Base-by-base conservation (phyloP, 306 rosid species). In the Trifolium pratense region DNA sequence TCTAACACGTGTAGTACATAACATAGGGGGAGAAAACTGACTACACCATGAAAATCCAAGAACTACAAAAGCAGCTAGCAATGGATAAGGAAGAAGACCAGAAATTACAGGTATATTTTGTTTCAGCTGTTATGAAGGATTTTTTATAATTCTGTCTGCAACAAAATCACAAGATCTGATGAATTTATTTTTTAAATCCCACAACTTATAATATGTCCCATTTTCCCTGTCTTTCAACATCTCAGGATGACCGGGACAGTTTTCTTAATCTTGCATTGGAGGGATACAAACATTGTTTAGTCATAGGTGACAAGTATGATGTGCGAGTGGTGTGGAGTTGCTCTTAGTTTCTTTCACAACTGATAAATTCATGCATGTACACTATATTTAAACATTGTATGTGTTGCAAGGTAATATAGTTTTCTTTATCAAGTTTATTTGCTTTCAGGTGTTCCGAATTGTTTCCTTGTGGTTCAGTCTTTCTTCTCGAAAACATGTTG, bases 81-180 rank as follows among this genome's bases (percentile, higher is more conserved):
- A 86, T 93, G 93, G 97, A 93, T 85, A 78, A 76, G 87, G 98
- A 89, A 84, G 98, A 93, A 87, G 93, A 88, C 59, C 83, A 89
- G 80, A 93, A 93, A 68, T 78, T 93, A 76, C 89, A 87, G 97
- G 98, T 91, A 70, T 71, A 21, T 74, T 73, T 71, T 62, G 49
- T 80, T 61, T 78, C 66, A 58, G 66, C 31, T 4, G 9, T 32
- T 64, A 37, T 21, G 66, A 66, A 64, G 61, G 52, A 58, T 21
- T 31, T 56, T 66, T 39, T 58, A 34, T 57, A 16, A 58, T 66
- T 45, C 18, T 57, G 6, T 65, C 43, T 4, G 8, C 52, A 71
- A 39, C 46, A 34, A 46, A 55, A 58, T 68, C 16, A 39, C 34
- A 55, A 52, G 56, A 39, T 76, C 60, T 52, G 43, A 1, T 45